Base-by-base conservation (phyloP, 1,139 yeast species). In the Candida labiduridarum region DNA sequence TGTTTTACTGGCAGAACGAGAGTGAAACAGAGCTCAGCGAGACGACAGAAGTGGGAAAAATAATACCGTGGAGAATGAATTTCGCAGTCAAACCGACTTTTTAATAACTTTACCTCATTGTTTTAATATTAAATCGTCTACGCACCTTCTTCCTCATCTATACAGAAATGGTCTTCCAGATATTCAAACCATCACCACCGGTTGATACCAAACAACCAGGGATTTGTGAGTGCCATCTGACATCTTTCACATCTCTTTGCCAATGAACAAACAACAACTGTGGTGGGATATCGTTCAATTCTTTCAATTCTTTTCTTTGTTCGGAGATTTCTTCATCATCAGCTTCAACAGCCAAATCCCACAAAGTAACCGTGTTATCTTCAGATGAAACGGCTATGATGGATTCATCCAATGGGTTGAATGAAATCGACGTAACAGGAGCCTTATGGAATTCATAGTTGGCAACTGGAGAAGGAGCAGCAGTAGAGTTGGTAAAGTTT, bases 301-400 rank as follows among this genome's bases (percentile, higher is more conserved):
- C 97, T 61, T 85, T 84, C 35, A 82, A 76, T 63, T 86, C 91
- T 56, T 77, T 76, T 61, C 82, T 78, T 71, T 89, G 96, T 62
- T 86, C 87, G 49, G 86, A 82, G 56, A 90, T 87, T 70, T 91
- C 97, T 67, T 91, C 97, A 65, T 91, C 97, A 70, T 91, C 97
- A 8, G 97, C 97, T 72, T 91, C 97, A 22, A 91, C 97, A 8
- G 97, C 94, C 66, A 91, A 78, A 74, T 91, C 97, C 99, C 99
- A 94, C 56, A 94, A 75, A 1, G 98, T 91, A 8, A 94, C 98
- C 11, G 98, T 94, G 66, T 90, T 90, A 68, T 95, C 99, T 67
- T 92, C 98, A 1, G 96, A 89, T 5, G 96, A 91, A 19, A 94
- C 98, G 1, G 98, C 97, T 51, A 94, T 82, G 55, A 92, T 90